Percentiles rank a stretch among this genome's conserved stretches.
These are phyloP conservation scores for Hypericum androsaemum DNA, from an alignment of 345 rosid species.

Conservation along the genomic window DNA sequence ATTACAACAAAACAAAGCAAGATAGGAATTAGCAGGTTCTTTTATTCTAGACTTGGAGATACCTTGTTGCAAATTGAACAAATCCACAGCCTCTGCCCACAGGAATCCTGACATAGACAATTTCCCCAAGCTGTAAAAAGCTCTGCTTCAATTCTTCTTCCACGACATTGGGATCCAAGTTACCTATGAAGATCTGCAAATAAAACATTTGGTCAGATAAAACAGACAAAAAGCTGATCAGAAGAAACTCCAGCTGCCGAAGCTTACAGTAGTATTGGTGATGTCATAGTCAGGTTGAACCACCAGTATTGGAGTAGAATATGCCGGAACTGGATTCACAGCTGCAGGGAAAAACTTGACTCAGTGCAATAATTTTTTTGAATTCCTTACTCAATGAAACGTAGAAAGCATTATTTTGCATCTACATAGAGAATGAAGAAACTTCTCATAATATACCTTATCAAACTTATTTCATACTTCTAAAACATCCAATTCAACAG, in stretches of 20 bases:
- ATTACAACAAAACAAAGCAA: not conserved
- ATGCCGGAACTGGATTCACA: constrained; percentile 51
- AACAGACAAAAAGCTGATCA: constrained; percentile 10
- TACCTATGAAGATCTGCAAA: constrained; percentile 62
- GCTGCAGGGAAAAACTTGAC: constrained; percentile 28
- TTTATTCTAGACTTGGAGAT: not conserved
- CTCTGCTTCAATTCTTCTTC: constrained; percentile 81
- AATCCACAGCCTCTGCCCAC: constrained; percentile 79
- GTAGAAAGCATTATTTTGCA: not conserved
- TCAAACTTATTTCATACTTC: no score
- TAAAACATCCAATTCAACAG: no score
- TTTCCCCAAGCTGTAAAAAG: constrained; percentile 67
- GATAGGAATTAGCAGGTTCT: constrained; percentile 10
- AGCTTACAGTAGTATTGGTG: constrained; percentile 77
- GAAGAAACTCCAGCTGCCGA: constrained; percentile 1
- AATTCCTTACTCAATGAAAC: not conserved
- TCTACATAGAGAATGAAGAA: no score
- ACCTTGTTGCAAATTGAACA: constrained; percentile 71
- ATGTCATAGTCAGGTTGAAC: constrained; percentile 60
- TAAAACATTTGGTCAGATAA: constrained; percentile 16
- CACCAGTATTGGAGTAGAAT: constrained; percentile 47
- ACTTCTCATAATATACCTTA: no score
- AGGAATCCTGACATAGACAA: constrained; percentile 74
- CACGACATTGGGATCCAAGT: constrained; percentile 70
- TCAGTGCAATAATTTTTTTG: not conserved